Percentiles rank a stretch among this genome's conserved stretches.
Conservation (phyloP, 139 green algal genomes). For the Chara braunii region DNA sequence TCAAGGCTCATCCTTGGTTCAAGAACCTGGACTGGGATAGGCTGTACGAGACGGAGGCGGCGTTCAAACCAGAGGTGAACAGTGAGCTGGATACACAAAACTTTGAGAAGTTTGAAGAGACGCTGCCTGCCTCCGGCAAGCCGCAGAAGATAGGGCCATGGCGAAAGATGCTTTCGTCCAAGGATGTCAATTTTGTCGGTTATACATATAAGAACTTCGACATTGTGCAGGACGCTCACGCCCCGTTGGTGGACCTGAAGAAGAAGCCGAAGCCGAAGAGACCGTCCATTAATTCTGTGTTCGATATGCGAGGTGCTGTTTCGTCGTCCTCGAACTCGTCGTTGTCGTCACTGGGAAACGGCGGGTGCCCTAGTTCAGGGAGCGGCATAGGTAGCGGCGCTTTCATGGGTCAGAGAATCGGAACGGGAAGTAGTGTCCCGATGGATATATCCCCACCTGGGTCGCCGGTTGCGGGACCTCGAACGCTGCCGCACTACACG, state of each 20-base stretch:
- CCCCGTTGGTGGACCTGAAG: slow-evolving; percentile 21
- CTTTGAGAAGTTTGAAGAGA: slow-evolving; percentile 95
- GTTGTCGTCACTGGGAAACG: not conserved
- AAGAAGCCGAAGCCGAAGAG: slow-evolving; percentile 32
- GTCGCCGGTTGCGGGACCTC: not conserved
- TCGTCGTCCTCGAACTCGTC: not conserved
- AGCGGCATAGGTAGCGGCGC: not conserved
- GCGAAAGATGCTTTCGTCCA: slow-evolving; percentile 29
- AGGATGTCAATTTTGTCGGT: slow-evolving; percentile 88
- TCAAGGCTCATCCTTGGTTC: slow-evolving; percentile 90
- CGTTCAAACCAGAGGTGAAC: slow-evolving; percentile 69
- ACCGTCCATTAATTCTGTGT: slow-evolving; percentile 21
- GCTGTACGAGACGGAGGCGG: slow-evolving; percentile 57
- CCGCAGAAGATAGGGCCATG: not conserved
- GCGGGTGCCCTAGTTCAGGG: not conserved
- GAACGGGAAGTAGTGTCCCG: not conserved
- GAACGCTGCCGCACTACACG: not conserved
- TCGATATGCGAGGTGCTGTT: not conserved
- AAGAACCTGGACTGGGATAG: slow-evolving; percentile 69
- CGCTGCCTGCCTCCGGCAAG: slow-evolving; percentile 35
- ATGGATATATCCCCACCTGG: slow-evolving; percentile 10
- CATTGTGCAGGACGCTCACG: slow-evolving; percentile 52
- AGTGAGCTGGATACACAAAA: slow-evolving; percentile 93
- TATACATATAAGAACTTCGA: slow-evolving; percentile 98
- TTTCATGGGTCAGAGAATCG: not conserved